Conservation (phyloP, 768 basidiomycete species). For the Glaciozyma antarctica region DNA sequence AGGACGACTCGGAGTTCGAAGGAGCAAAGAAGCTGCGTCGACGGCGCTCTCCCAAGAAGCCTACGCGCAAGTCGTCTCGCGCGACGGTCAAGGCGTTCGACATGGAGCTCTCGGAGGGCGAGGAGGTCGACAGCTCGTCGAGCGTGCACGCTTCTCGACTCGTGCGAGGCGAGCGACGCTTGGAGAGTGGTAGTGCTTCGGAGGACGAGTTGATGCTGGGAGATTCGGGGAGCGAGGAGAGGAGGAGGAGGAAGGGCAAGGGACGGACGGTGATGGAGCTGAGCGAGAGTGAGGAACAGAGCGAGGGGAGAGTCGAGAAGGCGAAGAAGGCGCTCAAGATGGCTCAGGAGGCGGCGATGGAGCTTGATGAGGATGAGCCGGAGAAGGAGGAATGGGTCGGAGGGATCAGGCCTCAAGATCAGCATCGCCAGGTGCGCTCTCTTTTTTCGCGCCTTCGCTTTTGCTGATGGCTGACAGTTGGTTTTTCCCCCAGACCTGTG, state of each 20-base stretch:
- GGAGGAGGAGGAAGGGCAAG: slow-evolving; percentile 9
- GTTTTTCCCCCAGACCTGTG: slow-evolving; percentile 1
- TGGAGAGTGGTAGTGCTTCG: background rate
- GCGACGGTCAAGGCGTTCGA: background rate
- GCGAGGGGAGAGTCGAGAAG: background rate
- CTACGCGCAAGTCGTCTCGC: background rate
- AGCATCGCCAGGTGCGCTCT: slow-evolving; percentile 6
- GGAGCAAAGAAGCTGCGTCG: background rate
- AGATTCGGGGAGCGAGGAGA: background rate
- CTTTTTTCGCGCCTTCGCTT: background rate
- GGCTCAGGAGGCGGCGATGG: background rate
- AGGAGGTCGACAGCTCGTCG: background rate
- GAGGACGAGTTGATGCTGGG: background rate
- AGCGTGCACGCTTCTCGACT: no score
- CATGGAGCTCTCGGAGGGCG: background rate
- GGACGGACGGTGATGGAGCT: background rate
- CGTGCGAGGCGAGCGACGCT: background rate
- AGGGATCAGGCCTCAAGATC: slow-evolving; percentile 7
- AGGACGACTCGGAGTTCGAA: background rate
- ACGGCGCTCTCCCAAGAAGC: background rate
- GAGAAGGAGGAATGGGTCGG: background rate
- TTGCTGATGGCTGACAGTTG: background rate
- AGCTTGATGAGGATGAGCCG: background rate
- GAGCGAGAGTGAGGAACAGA: slow-evolving; percentile 1
- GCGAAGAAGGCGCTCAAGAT: background rate